These are phyloP conservation scores for Endoconidiophora polonica DNA, from an alignment of 2,329 filamentous ascomycete genomes.

Conservation along the genomic window DNA sequence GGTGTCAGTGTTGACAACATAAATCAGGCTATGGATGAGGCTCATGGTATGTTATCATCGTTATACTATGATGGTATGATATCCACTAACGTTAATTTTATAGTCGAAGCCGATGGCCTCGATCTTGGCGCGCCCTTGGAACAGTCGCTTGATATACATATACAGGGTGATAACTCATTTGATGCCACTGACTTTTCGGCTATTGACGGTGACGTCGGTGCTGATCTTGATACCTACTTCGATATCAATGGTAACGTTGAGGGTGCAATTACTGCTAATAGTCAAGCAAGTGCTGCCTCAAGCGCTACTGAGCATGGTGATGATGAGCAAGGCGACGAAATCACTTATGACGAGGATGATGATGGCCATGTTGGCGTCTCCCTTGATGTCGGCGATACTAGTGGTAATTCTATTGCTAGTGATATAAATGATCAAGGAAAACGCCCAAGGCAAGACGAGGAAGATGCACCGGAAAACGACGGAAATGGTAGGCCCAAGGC, in stretches of 20 bases:
- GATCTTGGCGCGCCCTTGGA: constrained; percentile 4
- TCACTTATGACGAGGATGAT: constrained; percentile 12
- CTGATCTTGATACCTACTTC: constrained; percentile 9
- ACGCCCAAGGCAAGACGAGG: constrained; percentile 5
- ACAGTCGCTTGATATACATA: constrained; percentile 2
- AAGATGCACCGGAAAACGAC: constrained; percentile 1
- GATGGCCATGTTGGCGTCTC: constrained; percentile 8
- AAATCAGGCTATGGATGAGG: constrained; percentile 6
- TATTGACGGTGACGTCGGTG: constrained; percentile 2
- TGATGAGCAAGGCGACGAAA: constrained; percentile 11
- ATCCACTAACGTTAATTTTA: background rate
- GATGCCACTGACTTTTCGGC: constrained; percentile 7
- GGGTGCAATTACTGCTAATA: background rate
- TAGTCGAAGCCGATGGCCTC: constrained; percentile 7
- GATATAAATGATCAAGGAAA: constrained; percentile 13
- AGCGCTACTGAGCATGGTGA: constrained; percentile 12
- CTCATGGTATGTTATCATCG: constrained; percentile 1
- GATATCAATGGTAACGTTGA: constrained; percentile 1
- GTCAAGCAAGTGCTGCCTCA: constrained; percentile 2
- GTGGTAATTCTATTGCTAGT: constrained; percentile 5
- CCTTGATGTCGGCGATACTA: constrained; percentile 10
- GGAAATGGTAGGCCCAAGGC: constrained; percentile 8
- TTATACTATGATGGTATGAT: background rate
- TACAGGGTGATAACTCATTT: constrained; percentile 2
- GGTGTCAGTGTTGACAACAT: constrained; percentile 9